Base-by-base conservation (phyloP, 305 asterid genomes). In the Fraxinus sp. region DNA sequence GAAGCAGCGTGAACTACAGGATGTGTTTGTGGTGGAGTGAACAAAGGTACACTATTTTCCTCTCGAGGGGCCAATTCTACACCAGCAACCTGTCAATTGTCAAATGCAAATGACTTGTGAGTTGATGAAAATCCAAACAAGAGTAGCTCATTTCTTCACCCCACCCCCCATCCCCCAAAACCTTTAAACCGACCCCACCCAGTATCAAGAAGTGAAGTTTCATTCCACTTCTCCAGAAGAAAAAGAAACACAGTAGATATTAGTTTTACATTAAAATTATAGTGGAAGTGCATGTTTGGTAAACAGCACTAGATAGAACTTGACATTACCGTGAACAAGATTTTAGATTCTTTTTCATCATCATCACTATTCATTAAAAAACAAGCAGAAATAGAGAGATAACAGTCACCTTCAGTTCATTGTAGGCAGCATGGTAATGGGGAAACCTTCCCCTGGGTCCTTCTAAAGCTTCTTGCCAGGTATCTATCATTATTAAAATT, bases 401-500 rank as follows among this genome's bases (percentile, higher is more conserved):
- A 66, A 55, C 26, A 84, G 57, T 91, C 86, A 94, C 98, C 97
- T 86, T 92, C 86, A 96, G 85, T 89, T 94, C 99, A 84, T 89
- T 96, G 90, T 91, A 96, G 85, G 99, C 98, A 88, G 94, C 91
- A 85, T 86, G 85, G 82, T 90, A 96, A 84, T 92, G 98, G 79
- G 98, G 98, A 89, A 91, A 94, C 89, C 89, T 89, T 82, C 94
- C 98, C 83, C 89, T 70, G 9, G 93, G 87, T 9, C 99, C 98
- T 75, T 97, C 98, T 76, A 94, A 86, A 85, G 98, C 99, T 89
- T 90, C 99, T 91, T 94, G 98, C 99, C 98, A 94, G 75, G 95
- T 82, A 89, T 96, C 98, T 37, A 94, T 90, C 95, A 96, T 78
- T 82, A 84, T 86, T 79, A 96, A 90, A 84, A 94, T 94, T 95